phyloP scores from a whole-genome alignment of 306 rosid species.

The Ammopiptanthus mongolicus region DNA sequence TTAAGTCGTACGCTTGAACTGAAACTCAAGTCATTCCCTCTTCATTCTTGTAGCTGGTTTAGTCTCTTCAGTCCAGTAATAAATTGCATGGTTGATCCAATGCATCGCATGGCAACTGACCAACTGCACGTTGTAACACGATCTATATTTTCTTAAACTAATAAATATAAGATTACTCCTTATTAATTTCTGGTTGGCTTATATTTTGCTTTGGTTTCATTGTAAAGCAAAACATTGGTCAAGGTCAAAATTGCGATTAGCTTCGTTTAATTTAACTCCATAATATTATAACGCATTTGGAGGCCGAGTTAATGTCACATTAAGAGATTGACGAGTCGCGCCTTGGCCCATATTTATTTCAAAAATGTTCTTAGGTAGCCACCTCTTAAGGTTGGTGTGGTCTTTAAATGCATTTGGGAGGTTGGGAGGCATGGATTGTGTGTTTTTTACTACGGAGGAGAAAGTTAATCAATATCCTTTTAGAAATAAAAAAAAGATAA shows the following conservation, averaged over 20 bases:
- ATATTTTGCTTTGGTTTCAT: background rate
- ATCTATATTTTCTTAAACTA: background rate
- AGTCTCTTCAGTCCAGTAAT: background rate
- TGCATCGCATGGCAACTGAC: background rate
- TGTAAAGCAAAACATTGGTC: background rate
- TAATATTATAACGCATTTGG: conserved; percentile 33
- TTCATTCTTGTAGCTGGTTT: background rate
- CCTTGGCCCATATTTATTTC: conserved; percentile 20
- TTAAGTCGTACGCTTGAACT: background rate
- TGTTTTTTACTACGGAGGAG: too few species aligned
- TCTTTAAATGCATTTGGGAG: conserved; percentile 24
- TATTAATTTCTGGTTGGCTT: background rate
- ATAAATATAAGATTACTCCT: background rate
- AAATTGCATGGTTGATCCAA: background rate
- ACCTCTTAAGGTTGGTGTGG: conserved; percentile 6
- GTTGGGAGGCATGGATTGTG: background rate
- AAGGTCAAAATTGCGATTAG: background rate
- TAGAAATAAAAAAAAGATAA: too few species aligned
- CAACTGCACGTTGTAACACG: background rate
- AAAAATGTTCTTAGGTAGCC: conserved; percentile 7
- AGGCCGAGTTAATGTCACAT: conserved; percentile 41
- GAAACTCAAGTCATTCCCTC: background rate
- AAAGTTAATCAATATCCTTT: too few species aligned
- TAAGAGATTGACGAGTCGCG: background rate
- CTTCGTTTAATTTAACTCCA: background rate